phyloP scores from a whole-genome alignment of 108 stramenopile genomes.

The Nitzschia putrida region DNA sequence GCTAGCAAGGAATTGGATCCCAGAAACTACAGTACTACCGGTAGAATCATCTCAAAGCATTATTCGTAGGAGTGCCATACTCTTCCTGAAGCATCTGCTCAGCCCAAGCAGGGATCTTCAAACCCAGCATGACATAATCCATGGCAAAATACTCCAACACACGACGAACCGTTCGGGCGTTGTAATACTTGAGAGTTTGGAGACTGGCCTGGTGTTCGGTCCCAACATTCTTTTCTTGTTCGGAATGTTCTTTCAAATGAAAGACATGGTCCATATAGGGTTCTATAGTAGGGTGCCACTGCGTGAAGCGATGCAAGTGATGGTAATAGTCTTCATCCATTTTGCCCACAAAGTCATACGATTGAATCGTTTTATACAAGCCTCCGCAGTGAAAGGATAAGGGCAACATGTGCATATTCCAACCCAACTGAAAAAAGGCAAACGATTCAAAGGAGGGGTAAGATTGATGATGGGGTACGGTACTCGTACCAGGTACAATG shows the following conservation, averaged over 20 bases:
- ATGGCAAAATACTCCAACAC: constrained; percentile 67
- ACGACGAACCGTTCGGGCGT: constrained; percentile 43
- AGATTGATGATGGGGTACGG: too few relatives aligned
- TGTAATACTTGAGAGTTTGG: constrained; percentile 52
- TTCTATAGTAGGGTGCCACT: constrained; percentile 19
- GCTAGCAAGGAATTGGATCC: too few relatives aligned
- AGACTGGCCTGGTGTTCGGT: constrained; percentile 17
- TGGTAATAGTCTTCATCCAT: constrained; percentile 36
- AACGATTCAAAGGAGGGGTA: too few relatives aligned
- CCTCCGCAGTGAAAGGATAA: constrained; percentile 55
- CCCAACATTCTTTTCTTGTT: background rate
- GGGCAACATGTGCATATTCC: constrained; percentile 72
- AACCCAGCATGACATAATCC: constrained; percentile 54
- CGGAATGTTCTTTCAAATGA: constrained; percentile 3
- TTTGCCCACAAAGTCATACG: constrained; percentile 66
- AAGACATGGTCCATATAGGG: constrained; percentile 36
- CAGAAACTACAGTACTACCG: too few relatives aligned
- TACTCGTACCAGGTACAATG: too few relatives aligned
- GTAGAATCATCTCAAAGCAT: too few relatives aligned
- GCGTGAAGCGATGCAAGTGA: constrained; percentile 33
- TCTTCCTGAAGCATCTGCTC: constrained; percentile 43
- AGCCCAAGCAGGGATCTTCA: constrained; percentile 63
- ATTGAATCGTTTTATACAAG: constrained; percentile 44
- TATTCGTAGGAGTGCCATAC: background rate
- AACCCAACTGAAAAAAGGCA: constrained; percentile 42